Conservation (phyloP, 2,329 filamentous ascomycete genomes). For the Arachnopeziza araneosa region DNA sequence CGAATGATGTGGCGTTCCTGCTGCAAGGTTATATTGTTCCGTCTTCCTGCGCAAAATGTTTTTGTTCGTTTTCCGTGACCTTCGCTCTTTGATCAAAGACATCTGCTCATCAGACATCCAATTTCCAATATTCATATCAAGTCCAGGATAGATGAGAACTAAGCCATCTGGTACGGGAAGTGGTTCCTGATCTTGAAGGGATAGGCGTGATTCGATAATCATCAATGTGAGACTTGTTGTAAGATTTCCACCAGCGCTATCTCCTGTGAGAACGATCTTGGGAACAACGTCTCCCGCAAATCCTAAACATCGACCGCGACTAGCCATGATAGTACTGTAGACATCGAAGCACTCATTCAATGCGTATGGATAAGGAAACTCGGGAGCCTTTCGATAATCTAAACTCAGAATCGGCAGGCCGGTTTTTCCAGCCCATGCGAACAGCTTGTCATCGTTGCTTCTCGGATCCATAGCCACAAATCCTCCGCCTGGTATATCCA, state of each 20-base stretch:
- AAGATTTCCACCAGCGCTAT: conserved; percentile 78
- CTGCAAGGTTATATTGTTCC: conserved; percentile 79
- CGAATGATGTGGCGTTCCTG: conserved; percentile 75
- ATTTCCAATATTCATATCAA: conserved; percentile 97
- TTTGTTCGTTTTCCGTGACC: conserved; percentile 70
- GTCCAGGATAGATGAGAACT: conserved; percentile 78
- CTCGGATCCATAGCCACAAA: conserved; percentile 97
- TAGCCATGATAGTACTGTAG: conserved; percentile 68
- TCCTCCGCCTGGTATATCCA: conserved; percentile 90
- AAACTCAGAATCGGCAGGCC: conserved; percentile 85
- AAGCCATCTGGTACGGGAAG: conserved; percentile 75
- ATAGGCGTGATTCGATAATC: conserved; percentile 71
- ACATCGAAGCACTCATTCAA: conserved; percentile 85
- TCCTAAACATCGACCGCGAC: conserved; percentile 69
- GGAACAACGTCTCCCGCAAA: conserved; percentile 61
- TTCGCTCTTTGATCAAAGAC: conserved; percentile 81
- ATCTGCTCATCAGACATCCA: conserved; percentile 99
- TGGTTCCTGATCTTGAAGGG: conserved; percentile 48
- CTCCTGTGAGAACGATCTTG: conserved; percentile 67
- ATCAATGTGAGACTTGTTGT: conserved; percentile 79
- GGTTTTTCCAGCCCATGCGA: conserved; percentile 85
- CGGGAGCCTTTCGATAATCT: conserved; percentile 84
- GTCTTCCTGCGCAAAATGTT: conserved; percentile 78
- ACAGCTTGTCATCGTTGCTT: conserved; percentile 87
- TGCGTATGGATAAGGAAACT: conserved; percentile 79